Base-by-base conservation (phyloP, 2,329 filamentous ascomycete genomes). In the Chrysosporium keratinophilum region DNA sequence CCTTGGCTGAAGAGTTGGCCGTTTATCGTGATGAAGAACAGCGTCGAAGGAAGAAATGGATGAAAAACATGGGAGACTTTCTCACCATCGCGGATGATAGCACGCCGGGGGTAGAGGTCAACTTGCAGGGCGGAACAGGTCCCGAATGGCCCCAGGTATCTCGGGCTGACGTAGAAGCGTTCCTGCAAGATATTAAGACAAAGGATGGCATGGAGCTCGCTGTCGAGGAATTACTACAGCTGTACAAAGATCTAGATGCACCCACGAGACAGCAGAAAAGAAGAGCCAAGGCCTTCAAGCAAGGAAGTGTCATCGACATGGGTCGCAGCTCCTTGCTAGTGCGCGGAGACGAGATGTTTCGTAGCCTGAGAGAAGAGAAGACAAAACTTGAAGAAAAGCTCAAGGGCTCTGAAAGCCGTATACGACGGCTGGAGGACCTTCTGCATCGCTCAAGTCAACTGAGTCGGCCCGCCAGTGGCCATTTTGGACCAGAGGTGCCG, bases 301-400 rank as follows among this genome's bases (percentile, higher is more conserved):
- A 94, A 65, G 93, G 93, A 14, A 97, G 93, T 65, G 80, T 97
- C 37, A 89, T 96, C 63, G 93, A 97, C 66, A 78, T 96, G 57
- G 88, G 88, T n/a, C 82, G 85, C 63, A 94, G 87, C 59, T 91
- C 88, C 1, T 78, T 96, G 9, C 72, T 95, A 62, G 80, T 95
- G 12, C 83, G 88, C 39, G 89, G 88, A n/a, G 88, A 95, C 62
- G 90, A 96, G 58, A 75, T 90, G 57, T 78, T 86, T 34, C 78
- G 77, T 65, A 85, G 75, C 59, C 69, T 97, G n/a, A 87, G 87
- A 65, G 87, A 88, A 14, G 89, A 95, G 56, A 96, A 95, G 63
- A 69, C 74, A 1, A 86, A 82, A 62, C 69, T 87, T 5, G 85
- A 89, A 64, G 84, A 79, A 62, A 87, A 83, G 64, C 70, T 91